phyloP scores from a whole-genome alignment of 2,329 filamentous ascomycete genomes.

The Helotiales sp. region DNA sequence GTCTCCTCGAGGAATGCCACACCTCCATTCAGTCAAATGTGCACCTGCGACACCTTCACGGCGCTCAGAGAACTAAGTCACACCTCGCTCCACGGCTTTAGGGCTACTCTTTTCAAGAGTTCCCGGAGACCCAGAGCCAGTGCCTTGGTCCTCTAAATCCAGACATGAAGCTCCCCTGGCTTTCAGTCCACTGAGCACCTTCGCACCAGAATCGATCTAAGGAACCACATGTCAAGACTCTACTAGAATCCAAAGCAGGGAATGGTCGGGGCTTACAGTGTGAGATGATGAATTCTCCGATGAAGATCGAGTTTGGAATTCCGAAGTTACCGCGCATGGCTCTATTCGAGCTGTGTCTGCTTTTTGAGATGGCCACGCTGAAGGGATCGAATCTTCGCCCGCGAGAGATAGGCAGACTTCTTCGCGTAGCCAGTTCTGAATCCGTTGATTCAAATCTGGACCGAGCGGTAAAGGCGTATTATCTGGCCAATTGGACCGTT shows the following conservation, averaged over 20 bases:
- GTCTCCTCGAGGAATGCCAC: not conserved
- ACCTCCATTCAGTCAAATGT: not conserved
- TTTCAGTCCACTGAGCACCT: not conserved
- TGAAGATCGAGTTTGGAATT: not conserved
- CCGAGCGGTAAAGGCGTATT: not conserved
- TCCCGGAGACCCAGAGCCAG: not conserved
- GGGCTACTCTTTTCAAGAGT: no score
- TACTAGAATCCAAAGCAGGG: not conserved
- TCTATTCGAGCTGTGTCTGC: not conserved
- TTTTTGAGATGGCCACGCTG: not conserved
- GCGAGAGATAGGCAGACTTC: not conserved
- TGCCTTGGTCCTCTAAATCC: not conserved
- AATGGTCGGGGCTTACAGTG: not conserved
- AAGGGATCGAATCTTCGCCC: not conserved
- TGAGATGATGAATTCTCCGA: not conserved
- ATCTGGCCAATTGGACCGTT: not conserved
- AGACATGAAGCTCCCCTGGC: not conserved
- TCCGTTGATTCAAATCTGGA: not conserved
- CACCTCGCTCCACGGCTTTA: not conserved
- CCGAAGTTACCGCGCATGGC: no score
- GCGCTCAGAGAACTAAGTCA: not conserved
- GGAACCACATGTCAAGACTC: not conserved
- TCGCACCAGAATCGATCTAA: not conserved
- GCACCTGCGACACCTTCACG: not conserved
- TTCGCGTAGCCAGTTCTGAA: not conserved